Evolutionary conservation across 805 yeast genomes (phyloP).

Genomic region (Pichia gijzeniarum): DNA sequence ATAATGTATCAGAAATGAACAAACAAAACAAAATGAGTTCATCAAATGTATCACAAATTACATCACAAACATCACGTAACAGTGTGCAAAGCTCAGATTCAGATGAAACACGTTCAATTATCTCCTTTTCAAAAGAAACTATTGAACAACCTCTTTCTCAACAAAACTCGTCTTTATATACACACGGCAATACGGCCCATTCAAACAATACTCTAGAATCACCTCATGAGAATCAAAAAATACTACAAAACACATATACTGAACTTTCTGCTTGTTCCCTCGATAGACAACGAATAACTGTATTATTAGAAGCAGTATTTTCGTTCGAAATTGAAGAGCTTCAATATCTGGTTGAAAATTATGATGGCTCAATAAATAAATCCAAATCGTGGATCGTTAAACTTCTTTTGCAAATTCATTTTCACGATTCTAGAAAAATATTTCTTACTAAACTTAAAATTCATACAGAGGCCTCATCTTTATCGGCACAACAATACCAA

Average conservation of each 20-base stretch:
- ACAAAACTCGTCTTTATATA: not conserved
- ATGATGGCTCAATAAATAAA: constrained; percentile 2
- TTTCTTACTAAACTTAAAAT: constrained; percentile 12
- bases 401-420: constrained; percentile 15
- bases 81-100: not conserved
- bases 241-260: not conserved
- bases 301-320: constrained; percentile 10
- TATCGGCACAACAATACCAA: not conserved
- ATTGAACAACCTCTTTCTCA: not conserved
- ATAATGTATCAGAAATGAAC: too few species aligned
- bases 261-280: constrained; percentile 3
- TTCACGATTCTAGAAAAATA: constrained; percentile 21
- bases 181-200: not conserved
- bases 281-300: constrained; percentile 18
- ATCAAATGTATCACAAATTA: not conserved
- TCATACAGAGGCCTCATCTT: not conserved
- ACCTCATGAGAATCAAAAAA: not conserved
- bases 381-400: constrained; percentile 13
- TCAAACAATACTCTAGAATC: not conserved
- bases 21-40: too few species aligned
- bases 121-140: not conserved
- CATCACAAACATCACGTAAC: not conserved
- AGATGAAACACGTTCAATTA: not conserved
- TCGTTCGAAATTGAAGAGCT: constrained; percentile 6
- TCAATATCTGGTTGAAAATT: constrained; percentile 9